phyloP scores from a whole-genome alignment of 1,284 basidiomycete species.

The Boletus sp. region DNA sequence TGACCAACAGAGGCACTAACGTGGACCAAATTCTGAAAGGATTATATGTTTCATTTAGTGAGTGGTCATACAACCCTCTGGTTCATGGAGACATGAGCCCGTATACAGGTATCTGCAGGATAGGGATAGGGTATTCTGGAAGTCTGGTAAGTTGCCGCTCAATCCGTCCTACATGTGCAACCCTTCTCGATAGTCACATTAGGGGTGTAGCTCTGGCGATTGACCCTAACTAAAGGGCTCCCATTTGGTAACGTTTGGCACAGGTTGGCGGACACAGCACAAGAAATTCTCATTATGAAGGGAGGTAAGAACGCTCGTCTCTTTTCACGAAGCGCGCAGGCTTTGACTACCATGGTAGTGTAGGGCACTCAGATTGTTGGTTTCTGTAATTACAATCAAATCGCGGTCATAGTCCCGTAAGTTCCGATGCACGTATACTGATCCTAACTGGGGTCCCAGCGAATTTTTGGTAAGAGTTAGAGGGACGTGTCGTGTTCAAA shows the following conservation, averaged over 20 bases:
- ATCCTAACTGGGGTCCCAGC: too few species aligned
- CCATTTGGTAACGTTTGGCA: too few species aligned
- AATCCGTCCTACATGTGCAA: too few species aligned
- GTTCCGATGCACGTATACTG: too few species aligned
- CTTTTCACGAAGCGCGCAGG: too few species aligned
- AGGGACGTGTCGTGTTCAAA: neutral
- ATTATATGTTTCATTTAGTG: slow-evolving; percentile 4
- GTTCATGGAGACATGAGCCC: neutral
- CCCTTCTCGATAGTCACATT: neutral
- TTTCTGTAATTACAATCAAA: neutral
- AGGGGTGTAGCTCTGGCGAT: too few species aligned
- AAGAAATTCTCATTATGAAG: slow-evolving; percentile 1
- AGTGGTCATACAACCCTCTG: neutral
- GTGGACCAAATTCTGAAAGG: neutral
- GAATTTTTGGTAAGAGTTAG: slow-evolving; percentile 5
- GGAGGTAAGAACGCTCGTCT: neutral
- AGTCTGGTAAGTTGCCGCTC: too few species aligned
- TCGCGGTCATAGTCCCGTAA: neutral
- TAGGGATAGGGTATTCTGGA: neutral
- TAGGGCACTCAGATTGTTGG: too few species aligned
- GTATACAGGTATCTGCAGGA: neutral
- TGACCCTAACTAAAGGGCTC: too few species aligned
- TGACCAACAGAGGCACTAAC: neutral
- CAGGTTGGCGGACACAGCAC: slow-evolving; percentile 2
- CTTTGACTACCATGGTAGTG: too few species aligned